phyloP scores from a whole-genome alignment of 257 asterid species.

The Handroanthus guayacan region DNA sequence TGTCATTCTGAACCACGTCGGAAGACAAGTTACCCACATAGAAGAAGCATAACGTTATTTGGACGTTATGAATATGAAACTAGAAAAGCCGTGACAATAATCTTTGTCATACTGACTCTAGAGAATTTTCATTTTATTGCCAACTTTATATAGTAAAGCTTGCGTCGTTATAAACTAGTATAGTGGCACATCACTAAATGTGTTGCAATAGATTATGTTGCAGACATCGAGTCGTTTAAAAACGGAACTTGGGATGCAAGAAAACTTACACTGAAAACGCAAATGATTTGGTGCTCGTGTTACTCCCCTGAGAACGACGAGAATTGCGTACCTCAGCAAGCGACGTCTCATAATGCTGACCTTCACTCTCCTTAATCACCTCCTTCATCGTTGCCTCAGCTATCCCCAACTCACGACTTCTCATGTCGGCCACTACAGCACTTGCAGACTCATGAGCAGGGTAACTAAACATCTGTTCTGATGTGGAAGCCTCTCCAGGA shows the following conservation, averaged over 20 bases:
- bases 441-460: constrained; percentile 17
- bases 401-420: constrained; percentile 41
- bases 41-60: too few relatives aligned
- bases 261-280: constrained; percentile 55
- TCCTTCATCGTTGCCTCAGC: constrained; percentile 49
- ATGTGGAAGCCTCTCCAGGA: constrained; percentile 29
- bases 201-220: too few relatives aligned
- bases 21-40: too few relatives aligned
- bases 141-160: too few relatives aligned
- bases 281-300: constrained; percentile 59
- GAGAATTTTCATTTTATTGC: too few relatives aligned
- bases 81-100: too few relatives aligned
- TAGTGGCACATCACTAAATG: too few relatives aligned
- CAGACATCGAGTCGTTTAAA: neutral
- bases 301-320: constrained; percentile 49
- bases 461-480: constrained; percentile 47
- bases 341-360: neutral
- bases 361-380: constrained; percentile 45
- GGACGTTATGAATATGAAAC: too few relatives aligned
- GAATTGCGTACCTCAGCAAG: constrained; percentile 1
- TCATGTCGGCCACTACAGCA: constrained; percentile 1
- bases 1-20: constrained; percentile 34
- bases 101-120: too few relatives aligned
- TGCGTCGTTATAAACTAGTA: too few relatives aligned
- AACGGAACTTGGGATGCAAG: too few relatives aligned